These are phyloP conservation scores for Persicaria maculosa DNA, from an alignment of 148 eudicot genomes.

Conservation along the genomic window DNA sequence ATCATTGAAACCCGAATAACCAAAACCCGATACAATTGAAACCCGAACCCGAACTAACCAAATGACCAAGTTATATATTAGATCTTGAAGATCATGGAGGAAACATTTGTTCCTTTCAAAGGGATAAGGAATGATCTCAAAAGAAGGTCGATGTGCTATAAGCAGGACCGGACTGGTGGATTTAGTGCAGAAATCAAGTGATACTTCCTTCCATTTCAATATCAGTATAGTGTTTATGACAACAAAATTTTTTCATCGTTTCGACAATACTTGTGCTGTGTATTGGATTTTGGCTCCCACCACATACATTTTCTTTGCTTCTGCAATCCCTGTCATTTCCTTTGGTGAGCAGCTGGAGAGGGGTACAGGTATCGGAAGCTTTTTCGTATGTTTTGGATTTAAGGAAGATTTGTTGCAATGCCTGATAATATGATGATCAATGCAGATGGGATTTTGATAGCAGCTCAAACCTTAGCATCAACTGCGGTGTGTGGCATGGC, in stretches of 20 bases:
- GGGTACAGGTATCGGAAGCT: constrained; percentile 37
- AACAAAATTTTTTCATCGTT: neutral
- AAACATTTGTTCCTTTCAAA: constrained; percentile 67
- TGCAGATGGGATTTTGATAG: constrained; percentile 78
- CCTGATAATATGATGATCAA: neutral
- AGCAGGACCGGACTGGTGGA: constrained; percentile 85
- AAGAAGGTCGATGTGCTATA: constrained; percentile 55
- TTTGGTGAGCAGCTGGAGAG: constrained; percentile 84
- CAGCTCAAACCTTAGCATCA: constrained; percentile 73
- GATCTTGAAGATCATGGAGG: constrained; percentile 48
- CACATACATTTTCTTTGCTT: constrained; percentile 82
- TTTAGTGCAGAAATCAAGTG: constrained; percentile 76
- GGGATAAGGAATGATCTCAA: constrained; percentile 72
- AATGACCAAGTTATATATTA: too few species aligned
- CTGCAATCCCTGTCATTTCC: constrained; percentile 84
- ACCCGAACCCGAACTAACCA: too few species aligned
- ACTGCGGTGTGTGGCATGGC: constrained; percentile 78
- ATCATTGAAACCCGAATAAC: too few species aligned
- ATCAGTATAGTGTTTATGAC: neutral
- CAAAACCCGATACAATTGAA: too few species aligned
- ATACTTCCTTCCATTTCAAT: neutral
- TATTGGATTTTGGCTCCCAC: constrained; percentile 73
- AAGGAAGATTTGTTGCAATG: neutral
- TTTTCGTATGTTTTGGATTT: neutral
- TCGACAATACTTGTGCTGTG: neutral